phyloP scores from a whole-genome alignment of 164 flowering plant genomes.

The Sedum album region DNA sequence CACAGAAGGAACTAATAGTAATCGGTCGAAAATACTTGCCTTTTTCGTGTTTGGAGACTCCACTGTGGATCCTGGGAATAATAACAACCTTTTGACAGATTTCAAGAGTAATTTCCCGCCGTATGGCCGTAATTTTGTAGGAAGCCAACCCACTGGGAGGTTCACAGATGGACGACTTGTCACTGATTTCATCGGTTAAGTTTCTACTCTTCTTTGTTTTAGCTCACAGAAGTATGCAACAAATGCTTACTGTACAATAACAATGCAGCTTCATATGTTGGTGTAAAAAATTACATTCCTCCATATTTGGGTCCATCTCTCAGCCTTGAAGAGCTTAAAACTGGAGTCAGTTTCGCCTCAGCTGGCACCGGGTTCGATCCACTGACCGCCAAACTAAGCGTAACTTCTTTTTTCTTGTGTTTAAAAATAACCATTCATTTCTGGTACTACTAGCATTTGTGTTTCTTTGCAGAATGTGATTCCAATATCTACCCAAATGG shows the following conservation, averaged over 20 bases:
- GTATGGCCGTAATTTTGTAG: conserved; percentile 24
- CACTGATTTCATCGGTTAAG: conserved; percentile 15
- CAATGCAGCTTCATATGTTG: conserved; percentile 16
- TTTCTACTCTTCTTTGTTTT: background rate
- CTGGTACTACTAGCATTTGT: background rate
- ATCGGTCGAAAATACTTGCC: conserved; percentile 13
- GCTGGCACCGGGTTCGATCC: conserved; percentile 17
- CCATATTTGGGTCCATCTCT: conserved; percentile 25
- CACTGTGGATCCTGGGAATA: conserved; percentile 27
- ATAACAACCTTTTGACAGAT: conserved; percentile 17
- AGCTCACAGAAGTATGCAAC: background rate
- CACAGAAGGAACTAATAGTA: background rate
- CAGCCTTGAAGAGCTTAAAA: conserved; percentile 19
- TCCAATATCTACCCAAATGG: conserved; percentile 18
- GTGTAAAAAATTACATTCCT: conserved; percentile 23
- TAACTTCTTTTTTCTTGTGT: conserved; percentile 16
- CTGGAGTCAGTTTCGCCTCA: conserved; percentile 36
- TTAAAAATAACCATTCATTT: too few relatives aligned
- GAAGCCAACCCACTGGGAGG: conserved; percentile 25
- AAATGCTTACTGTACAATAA: background rate
- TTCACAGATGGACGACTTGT: conserved; percentile 26
- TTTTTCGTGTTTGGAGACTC: conserved; percentile 31
- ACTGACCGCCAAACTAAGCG: conserved; percentile 18
- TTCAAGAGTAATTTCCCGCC: conserved; percentile 19
- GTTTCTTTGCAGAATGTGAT: conserved; percentile 20